Evolutionary conservation across 305 asterid genomes (phyloP).

Genomic region (Vinca major): DNA sequence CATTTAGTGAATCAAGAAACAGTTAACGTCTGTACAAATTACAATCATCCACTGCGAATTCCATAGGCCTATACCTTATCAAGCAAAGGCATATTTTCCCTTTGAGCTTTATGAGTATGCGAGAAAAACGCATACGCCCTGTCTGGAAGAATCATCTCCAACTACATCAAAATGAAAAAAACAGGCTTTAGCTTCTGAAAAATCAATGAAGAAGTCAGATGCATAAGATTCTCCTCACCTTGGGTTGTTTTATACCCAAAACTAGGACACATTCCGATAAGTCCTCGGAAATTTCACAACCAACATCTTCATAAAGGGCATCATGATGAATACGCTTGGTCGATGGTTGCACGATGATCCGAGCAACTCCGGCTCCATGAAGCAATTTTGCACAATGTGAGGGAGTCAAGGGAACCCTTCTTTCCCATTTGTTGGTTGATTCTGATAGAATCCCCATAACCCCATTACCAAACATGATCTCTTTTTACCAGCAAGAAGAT

Average conservation of each 20-base stretch:
- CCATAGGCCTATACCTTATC: conserved; percentile 53
- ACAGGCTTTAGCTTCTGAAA: conserved; percentile 8
- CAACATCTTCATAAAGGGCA: conserved; percentile 80
- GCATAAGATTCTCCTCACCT: conserved; percentile 32
- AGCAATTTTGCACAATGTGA: conserved; percentile 82
- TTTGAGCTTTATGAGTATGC: conserved; percentile 93
- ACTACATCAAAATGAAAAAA: conserved; percentile 36
- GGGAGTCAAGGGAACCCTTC: conserved; percentile 85
- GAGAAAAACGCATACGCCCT: conserved; percentile 90
- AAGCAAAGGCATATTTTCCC: conserved; percentile 89
- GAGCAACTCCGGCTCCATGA: conserved; percentile 71
- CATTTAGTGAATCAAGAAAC: conserved; percentile 4
- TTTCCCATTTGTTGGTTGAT: conserved; percentile 96
- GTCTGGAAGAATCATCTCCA: conserved; percentile 85
- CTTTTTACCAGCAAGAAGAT: neutral
- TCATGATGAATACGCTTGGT: conserved; percentile 90
- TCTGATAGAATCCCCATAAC: conserved; percentile 84
- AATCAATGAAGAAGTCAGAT: conserved; percentile 7
- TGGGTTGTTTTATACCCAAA: conserved; percentile 86
- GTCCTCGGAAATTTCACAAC: conserved; percentile 85
- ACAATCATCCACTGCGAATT: neutral
- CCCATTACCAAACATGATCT: conserved; percentile 74
- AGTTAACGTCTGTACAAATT: neutral
- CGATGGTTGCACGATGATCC: conserved; percentile 82
- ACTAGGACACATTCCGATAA: conserved; percentile 78